Evolutionary conservation across 805 yeast genomes (phyloP).

Genomic region (Wickerhamiella sergipiensis): DNA sequence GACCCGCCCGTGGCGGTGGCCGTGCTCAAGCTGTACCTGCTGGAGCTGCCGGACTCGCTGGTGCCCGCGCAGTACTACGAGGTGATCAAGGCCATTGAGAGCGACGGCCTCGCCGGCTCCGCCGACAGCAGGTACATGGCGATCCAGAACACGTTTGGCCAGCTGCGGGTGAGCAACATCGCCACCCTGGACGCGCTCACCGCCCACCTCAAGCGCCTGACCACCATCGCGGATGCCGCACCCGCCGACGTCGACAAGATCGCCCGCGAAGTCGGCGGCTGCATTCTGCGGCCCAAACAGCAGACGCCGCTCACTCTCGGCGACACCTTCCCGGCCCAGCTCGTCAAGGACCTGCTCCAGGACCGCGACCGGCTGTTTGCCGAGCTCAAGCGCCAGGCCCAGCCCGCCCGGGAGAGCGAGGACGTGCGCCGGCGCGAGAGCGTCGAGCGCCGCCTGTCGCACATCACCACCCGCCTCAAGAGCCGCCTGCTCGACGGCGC

Average conservation of each 20-base stretch:
- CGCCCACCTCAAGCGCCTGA: constrained; percentile 57
- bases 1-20: constrained; percentile 51
- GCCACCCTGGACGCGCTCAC: constrained; percentile 73
- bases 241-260: constrained; percentile 27
- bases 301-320: constrained; percentile 35
- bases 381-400: constrained; percentile 34
- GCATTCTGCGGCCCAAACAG: constrained; percentile 41
- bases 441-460: constrained; percentile 2
- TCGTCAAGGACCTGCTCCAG: constrained; percentile 47
- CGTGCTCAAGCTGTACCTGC: constrained; percentile 54
- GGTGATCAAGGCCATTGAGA: constrained; percentile 44
- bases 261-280: constrained; percentile 51
- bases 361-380: constrained; percentile 51
- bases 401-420: constrained; percentile 2
- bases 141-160: constrained; percentile 48
- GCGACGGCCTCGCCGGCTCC: constrained; percentile 27
- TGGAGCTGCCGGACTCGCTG: constrained; percentile 70
- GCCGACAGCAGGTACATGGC: constrained; percentile 39
- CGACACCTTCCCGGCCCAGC: constrained; percentile 44
- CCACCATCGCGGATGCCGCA: constrained; percentile 32
- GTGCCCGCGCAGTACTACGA: constrained; percentile 55
- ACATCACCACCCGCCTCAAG: background rate
- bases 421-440: constrained; percentile 2
- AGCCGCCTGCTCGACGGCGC: background rate
- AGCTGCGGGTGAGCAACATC: constrained; percentile 54